Evolutionary conservation across 208 protist genomes (phyloP).

Genomic region (Trypanosoma avium): DNA sequence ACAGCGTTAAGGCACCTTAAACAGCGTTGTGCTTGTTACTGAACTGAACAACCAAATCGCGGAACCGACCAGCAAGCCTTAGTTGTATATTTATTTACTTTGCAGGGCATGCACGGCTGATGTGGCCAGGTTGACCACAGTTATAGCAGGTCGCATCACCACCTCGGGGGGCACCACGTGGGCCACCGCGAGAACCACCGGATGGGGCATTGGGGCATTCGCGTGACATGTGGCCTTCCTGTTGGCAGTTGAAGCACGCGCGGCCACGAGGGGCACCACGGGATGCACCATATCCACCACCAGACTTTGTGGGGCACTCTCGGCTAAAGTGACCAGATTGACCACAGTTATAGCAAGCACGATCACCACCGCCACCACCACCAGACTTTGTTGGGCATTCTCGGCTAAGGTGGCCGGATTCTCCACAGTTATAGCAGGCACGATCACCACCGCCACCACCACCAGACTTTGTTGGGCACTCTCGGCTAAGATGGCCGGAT

Average conservation of each 20-base stretch:
- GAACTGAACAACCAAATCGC: neutral
- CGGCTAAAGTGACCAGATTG: constrained; percentile 48
- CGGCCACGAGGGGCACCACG: constrained; percentile 27
- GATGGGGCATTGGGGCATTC: constrained; percentile 44
- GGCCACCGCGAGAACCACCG: no score
- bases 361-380: constrained; percentile 36
- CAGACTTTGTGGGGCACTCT: constrained; percentile 35
- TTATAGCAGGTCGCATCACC: constrained; percentile 76
- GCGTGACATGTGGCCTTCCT: constrained; percentile 48
- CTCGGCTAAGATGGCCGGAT: constrained; percentile 80
- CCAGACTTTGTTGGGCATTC: constrained; percentile 75
- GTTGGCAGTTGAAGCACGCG: constrained; percentile 82
- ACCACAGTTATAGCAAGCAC: constrained; percentile 68
- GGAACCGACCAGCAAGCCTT: constrained; percentile 7
- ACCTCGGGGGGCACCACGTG: constrained; percentile 23
- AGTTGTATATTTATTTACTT: constrained; percentile 17
- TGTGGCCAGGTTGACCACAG: constrained; percentile 80
- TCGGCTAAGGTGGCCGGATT: constrained; percentile 79
- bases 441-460: constrained; percentile 54
- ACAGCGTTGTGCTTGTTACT: constrained; percentile 8
- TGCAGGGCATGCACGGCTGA: constrained; percentile 79
- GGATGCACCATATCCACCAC: constrained; percentile 9
- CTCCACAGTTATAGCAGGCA: constrained; percentile 87
- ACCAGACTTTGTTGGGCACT: constrained; percentile 71
- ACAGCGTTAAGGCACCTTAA: neutral